A percentile compares a stretch with the other conserved stretches of the same genome.
Conservation (phyloP, 1,139 yeast genomes). For the Yamadazyma atlantica region DNA sequence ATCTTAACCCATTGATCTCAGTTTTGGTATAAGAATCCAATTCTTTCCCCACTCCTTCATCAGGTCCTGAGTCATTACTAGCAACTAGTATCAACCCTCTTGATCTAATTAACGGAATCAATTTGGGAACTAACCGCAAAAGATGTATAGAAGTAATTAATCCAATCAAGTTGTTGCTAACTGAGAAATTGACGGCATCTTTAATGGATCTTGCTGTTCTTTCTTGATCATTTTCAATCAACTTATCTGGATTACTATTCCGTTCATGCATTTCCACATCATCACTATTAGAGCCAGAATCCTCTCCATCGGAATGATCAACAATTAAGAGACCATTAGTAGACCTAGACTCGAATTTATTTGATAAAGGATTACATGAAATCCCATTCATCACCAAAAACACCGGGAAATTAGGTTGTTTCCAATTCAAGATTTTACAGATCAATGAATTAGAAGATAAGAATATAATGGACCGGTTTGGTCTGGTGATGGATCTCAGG, state of each 20-base stretch:
- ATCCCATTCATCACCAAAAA: constrained; percentile 78
- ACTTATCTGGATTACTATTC: constrained; percentile 17
- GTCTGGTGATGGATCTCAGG: constrained; percentile 32
- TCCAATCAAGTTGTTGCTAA: constrained; percentile 81
- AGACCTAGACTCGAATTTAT: constrained; percentile 39
- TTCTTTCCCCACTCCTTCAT: constrained; percentile 33
- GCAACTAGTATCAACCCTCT: constrained; percentile 85
- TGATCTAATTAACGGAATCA: constrained; percentile 73
- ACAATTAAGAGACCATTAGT: constrained; percentile 43
- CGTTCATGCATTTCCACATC: constrained; percentile 28
- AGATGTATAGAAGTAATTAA: constrained; percentile 72
- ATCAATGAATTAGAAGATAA: constrained; percentile 84
- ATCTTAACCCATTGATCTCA: constrained; percentile 76
- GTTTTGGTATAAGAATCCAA: constrained; percentile 45
- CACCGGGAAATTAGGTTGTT: constrained; percentile 96
- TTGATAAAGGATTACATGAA: constrained; percentile 31
- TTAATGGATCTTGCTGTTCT: constrained; percentile 45
- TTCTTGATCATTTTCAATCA: constrained; percentile 34
- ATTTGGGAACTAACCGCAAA: constrained; percentile 69
- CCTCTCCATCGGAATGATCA: constrained; percentile 11
- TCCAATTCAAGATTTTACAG: constrained; percentile 94
- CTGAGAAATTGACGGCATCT: constrained; percentile 65
- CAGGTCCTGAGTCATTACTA: constrained; percentile 37
- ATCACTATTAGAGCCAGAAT: constrained; percentile 10
- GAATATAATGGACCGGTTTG: constrained; percentile 68